Base-by-base conservation (phyloP, 805 yeast species). In the Teunomyces funiuensis region DNA sequence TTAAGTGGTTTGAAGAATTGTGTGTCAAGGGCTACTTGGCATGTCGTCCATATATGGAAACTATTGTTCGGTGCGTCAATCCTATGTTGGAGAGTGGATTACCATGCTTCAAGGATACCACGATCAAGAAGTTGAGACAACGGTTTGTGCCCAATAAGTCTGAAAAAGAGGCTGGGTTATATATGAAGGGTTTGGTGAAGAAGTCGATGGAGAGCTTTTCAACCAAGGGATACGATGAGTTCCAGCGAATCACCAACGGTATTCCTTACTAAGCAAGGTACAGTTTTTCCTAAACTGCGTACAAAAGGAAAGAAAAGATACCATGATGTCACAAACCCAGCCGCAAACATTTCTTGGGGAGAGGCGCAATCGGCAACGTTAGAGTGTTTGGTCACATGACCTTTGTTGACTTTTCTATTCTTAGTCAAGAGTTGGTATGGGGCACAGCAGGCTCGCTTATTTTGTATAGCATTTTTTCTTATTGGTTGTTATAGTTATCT, bases 1-100 rank as follows among this genome's bases (percentile, higher is more conserved):
- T 82, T 67, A 74, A 73, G 51, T 87, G 97, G 89, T 93, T 89
- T 66, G 97, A 93, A 64, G 98, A 91, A 57, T 73, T 91, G 37
- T 91, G 97, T 64, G 85, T 95, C 41, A 90, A 91, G 61, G 95
- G 96, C 1, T 93, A 81, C 65, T 74, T 93, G 54, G 85, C 95
- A 0, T 83, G 89, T 49, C 75, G 99, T 49, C 93, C 96, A 7
- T 83, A 88, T 53, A 85, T 85, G 78, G 91, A 88, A 50, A 76
- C 85, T 22, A 88, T 93, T 46, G 78, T 90, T 45, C 82, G 86
- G 44, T 81, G 91, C 64, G 96, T 93, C 18, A 72, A 72, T 23
- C 97, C 97, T 4, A 93, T 93, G 99, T 69, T 91, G 51, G 95
- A 85, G 36, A 84, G 95, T 60, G 98, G 98, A 1, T 76, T 91